Evolutionary conservation across 2,329 filamentous ascomycete genomes (phyloP).

Genomic region (Microcyclosporella mali): DNA sequence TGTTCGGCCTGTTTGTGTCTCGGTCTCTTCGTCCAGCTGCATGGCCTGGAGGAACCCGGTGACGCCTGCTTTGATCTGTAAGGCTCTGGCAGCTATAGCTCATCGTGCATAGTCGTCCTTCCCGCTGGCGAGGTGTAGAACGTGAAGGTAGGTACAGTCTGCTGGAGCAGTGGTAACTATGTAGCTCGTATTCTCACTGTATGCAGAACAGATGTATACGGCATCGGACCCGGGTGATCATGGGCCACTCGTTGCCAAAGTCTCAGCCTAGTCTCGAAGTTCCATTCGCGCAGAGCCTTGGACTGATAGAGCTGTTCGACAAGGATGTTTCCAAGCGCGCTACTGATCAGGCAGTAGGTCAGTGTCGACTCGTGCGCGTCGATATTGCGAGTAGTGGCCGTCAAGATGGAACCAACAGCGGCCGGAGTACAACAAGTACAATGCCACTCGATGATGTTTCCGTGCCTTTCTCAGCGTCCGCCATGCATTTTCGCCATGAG

Average conservation of each 20-base stretch:
- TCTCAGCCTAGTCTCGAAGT: conserved; percentile 17
- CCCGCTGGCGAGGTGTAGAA: conserved; percentile 16
- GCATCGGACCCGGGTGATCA: too few species aligned
- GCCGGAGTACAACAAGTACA: conserved; percentile 15
- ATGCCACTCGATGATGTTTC: conserved; percentile 20
- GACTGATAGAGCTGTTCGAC: conserved; percentile 18
- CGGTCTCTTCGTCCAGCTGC: conserved; percentile 9
- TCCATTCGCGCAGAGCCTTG: conserved; percentile 16
- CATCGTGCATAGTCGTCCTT: conserved; percentile 14
- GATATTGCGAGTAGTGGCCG: conserved; percentile 3
- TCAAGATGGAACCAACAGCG: conserved; percentile 11
- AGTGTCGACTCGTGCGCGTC: conserved; percentile 8
- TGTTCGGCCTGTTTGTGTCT: conserved; percentile 6
- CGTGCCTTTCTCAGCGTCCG: conserved; percentile 16
- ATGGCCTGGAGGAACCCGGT: conserved; percentile 9
- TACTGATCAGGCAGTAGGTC: conserved; percentile 12
- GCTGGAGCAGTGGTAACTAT: conserved; percentile 12
- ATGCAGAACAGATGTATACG: too few species aligned
- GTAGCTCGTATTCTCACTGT: too few species aligned
- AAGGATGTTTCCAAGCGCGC: conserved; percentile 6
- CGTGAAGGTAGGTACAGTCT: conserved; percentile 9
- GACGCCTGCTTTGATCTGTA: conserved; percentile 13
- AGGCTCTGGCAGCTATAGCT: conserved; percentile 12
- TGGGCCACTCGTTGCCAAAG: conserved; percentile 17
- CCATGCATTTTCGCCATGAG: conserved; percentile 16